Evolutionary conservation across 192 early-diverging fungal species (phyloP).

Genomic region (Entomortierella parvispora): DNA sequence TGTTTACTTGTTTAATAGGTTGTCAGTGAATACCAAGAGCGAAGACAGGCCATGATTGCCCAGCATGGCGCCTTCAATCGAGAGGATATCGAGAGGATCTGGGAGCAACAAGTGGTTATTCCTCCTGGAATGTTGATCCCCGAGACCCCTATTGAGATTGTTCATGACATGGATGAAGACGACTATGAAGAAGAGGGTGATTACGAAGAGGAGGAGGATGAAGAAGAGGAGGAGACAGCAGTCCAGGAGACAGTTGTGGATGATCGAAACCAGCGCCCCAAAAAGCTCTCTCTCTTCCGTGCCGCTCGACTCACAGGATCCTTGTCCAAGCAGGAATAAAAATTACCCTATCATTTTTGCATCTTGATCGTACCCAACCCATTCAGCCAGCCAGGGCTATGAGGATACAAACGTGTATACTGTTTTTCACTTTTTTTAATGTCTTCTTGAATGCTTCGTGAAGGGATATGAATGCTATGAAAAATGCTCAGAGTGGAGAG

Average conservation of each 20-base stretch:
- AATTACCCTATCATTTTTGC: slow-evolving; percentile 11
- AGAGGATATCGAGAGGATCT: slow-evolving; percentile 36
- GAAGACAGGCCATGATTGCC: slow-evolving; percentile 50
- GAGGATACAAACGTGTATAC: too few species aligned
- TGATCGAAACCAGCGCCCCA: slow-evolving; percentile 36
- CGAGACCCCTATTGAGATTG: slow-evolving; percentile 3
- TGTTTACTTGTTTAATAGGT: too few species aligned
- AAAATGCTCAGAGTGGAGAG: too few species aligned
- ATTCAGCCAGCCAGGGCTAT: too few species aligned
- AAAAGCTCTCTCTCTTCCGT: slow-evolving; percentile 48
- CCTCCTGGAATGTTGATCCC: slow-evolving; percentile 46
- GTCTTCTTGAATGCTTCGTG: too few species aligned
- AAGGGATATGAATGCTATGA: too few species aligned
- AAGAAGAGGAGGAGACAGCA: background rate
- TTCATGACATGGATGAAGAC: background rate
- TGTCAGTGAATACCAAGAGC: slow-evolving; percentile 50
- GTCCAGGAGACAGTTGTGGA: slow-evolving; percentile 5
- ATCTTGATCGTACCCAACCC: too few species aligned
- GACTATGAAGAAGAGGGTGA: background rate
- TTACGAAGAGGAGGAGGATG: background rate
- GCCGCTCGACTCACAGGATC: slow-evolving; percentile 38
- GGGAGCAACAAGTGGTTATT: slow-evolving; percentile 49
- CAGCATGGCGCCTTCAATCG: slow-evolving; percentile 32
- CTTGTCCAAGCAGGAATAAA: slow-evolving; percentile 25
- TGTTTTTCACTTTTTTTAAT: too few species aligned